Percentiles rank a stretch among this genome's conserved stretches.
These are phyloP conservation scores for Naganishia friedmannii DNA, from an alignment of 768 basidiomycete genomes.

Conservation along the genomic window DNA sequence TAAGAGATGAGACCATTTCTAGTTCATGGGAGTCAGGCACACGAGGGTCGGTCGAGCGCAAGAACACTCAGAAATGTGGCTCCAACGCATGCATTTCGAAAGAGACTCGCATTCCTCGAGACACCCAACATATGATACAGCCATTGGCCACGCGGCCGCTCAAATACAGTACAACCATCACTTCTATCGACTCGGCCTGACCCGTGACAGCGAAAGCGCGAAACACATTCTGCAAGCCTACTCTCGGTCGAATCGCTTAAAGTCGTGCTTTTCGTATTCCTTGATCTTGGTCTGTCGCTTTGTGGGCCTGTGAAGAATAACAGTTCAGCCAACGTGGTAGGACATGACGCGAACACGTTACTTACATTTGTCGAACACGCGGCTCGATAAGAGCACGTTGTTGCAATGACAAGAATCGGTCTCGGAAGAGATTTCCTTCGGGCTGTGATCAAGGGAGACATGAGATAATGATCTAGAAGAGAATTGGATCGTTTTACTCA, in stretches of 20 bases:
- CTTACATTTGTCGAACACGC: constrained; percentile 71
- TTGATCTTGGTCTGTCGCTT: constrained; percentile 40
- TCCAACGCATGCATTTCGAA: no score
- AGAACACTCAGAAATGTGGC: no score
- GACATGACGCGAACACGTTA: constrained; percentile 32
- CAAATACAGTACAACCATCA: constrained; percentile 3
- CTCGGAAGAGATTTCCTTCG: constrained; percentile 88
- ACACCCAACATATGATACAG: background rate
- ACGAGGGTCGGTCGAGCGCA: no score
- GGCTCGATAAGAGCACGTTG: constrained; percentile 84
- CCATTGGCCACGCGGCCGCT: background rate
- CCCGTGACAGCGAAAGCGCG: constrained; percentile 2
- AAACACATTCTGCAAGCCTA: constrained; percentile 30
- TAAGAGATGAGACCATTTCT: no score
- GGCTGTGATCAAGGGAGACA: constrained; percentile 57
- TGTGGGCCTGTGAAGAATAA: constrained; percentile 35
- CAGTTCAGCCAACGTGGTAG: background rate
- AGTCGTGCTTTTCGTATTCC: constrained; percentile 53
- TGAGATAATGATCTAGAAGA: constrained; percentile 2
- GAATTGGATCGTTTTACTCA: constrained; percentile 49
- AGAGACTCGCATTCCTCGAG: background rate
- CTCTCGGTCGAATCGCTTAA: constrained; percentile 50
- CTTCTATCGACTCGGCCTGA: background rate
- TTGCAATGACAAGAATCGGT: constrained; percentile 81
- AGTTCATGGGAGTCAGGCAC: no score